Percentiles rank a stretch among this genome's conserved stretches.
Conservation (phyloP, 257 asterid genomes). For the Solanum peruvianum region DNA sequence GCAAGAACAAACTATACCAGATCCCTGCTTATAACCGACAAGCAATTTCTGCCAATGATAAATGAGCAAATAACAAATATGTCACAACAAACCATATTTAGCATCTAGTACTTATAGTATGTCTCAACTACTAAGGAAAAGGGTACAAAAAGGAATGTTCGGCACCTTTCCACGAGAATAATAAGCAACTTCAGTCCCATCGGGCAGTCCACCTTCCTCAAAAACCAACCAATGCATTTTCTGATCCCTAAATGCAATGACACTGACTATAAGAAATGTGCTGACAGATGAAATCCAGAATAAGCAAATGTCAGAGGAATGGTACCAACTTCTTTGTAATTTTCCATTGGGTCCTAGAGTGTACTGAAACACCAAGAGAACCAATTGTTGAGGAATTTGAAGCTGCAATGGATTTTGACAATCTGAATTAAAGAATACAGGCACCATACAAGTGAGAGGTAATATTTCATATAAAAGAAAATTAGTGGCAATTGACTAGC, state of each 20-base stretch:
- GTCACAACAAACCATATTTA: background rate
- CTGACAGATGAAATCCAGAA: background rate
- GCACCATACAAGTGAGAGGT: background rate
- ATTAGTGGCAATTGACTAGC: background rate
- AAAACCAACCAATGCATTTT: conserved; percentile 90
- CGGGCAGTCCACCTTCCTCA: conserved; percentile 82
- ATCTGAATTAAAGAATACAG: conserved; percentile 28
- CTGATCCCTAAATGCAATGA: conserved; percentile 54
- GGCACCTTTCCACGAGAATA: conserved; percentile 87
- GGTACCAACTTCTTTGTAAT: conserved; percentile 74
- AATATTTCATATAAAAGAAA: background rate
- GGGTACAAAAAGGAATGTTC: background rate
- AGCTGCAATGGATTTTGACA: conserved; percentile 17
- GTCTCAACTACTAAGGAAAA: background rate
- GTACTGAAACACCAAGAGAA: conserved; percentile 30
- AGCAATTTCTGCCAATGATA: conserved; percentile 55
- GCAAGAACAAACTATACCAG: conserved; percentile 79
- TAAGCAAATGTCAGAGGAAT: background rate
- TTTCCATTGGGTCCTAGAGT: conserved; percentile 48
- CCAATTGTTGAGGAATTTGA: conserved; percentile 32
- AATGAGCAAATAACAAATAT: conserved; percentile 8
- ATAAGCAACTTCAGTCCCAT: conserved; percentile 88
- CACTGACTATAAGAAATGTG: background rate
- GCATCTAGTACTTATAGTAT: background rate
- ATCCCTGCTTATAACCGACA: conserved; percentile 78